Evolutionary conservation across 495 filamentous ascomycete species (phyloP), one percentile per base, ranked within the genome.

Genomic region (Penicillium cosmopolitanum): DNA sequence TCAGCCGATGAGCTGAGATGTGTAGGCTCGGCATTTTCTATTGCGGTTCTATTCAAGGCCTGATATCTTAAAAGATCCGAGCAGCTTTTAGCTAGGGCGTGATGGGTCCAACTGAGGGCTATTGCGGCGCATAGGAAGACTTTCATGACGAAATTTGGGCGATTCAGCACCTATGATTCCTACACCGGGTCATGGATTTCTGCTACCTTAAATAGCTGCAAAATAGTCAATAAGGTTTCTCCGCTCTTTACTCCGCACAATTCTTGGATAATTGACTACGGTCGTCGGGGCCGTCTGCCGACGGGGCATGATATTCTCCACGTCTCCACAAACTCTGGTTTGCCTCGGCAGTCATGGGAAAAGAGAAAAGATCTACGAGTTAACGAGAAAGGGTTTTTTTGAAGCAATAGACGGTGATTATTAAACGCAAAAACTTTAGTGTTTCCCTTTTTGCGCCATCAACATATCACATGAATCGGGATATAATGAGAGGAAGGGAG

Each of bases 241-340:
- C n/a, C 42, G 18, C 42, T 19, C n/a, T 46, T 46, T 16, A 18
- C 42, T 46, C 42, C 42, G 42, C 42, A 46, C 36, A n/a, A 38
- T n/a, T 38, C 36, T 38, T n/a, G 36, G n/a, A 5, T 38, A 5
- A 38, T 38, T 38, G 28, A 31, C 28, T 31, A 31, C 28, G 28
- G 28, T 31, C 36, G 36, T 38, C 36, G 46, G 46, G 46, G 19
- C 46, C 46, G 19, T 48, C 23, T 6, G 46, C 46, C 46, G 21
- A 13, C 23, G 46, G 46, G 46, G 46, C 8, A 15, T 46, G 15
- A 3, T 4, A 18, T 16, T 16, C 42, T 46, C 42, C 42, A 31
- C 21, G 23, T 48, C 18, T 28, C 46, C 21, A 28, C 46, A 48
- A 48, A 25, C 23, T 48, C 1, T 38, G 36, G 11, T 38, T 7